Evolutionary conservation across 2,329 filamentous ascomycete species (phyloP).

Genomic region (Decorospora gaudefroyi): DNA sequence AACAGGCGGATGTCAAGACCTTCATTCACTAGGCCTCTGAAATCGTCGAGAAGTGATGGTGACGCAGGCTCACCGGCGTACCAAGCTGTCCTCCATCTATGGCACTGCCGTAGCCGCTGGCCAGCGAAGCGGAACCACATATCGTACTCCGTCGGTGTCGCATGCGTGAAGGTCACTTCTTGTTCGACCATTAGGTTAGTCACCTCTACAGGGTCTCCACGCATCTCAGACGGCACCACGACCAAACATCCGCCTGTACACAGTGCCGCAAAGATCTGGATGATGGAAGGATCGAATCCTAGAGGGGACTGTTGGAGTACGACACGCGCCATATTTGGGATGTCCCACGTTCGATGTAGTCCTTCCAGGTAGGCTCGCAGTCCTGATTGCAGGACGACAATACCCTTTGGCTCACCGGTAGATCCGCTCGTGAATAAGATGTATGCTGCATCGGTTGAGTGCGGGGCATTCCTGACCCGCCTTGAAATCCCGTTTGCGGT

Average conservation of each 20-base stretch:
- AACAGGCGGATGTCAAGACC: conserved; percentile 5
- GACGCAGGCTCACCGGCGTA: conserved; percentile 26
- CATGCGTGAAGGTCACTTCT: conserved; percentile 47
- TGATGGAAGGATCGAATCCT: conserved; percentile 50
- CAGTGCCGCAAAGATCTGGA: conserved; percentile 52
- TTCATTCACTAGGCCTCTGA: conserved; percentile 7
- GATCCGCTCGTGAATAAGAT: conserved; percentile 63
- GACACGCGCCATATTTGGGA: conserved; percentile 43
- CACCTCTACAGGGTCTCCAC: conserved; percentile 47
- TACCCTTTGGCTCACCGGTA: conserved; percentile 60
- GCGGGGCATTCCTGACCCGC: too few species aligned
- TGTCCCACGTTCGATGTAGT: not conserved
- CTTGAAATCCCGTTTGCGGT: not conserved
- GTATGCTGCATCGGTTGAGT: conserved; percentile 58
- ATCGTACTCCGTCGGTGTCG: conserved; percentile 51
- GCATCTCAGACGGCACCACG: conserved; percentile 37
- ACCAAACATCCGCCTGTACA: conserved; percentile 48
- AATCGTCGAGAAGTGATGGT: conserved; percentile 4
- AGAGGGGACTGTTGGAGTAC: conserved; percentile 51
- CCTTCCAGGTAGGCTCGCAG: conserved; percentile 23
- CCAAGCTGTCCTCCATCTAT: conserved; percentile 37
- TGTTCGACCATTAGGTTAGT: conserved; percentile 44
- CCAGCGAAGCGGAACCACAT: conserved; percentile 29
- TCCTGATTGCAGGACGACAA: conserved; percentile 61
- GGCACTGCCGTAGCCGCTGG: conserved; percentile 18